Base-by-base conservation (phyloP, 768 basidiomycete species). In the Kondoa malvinella region DNA sequence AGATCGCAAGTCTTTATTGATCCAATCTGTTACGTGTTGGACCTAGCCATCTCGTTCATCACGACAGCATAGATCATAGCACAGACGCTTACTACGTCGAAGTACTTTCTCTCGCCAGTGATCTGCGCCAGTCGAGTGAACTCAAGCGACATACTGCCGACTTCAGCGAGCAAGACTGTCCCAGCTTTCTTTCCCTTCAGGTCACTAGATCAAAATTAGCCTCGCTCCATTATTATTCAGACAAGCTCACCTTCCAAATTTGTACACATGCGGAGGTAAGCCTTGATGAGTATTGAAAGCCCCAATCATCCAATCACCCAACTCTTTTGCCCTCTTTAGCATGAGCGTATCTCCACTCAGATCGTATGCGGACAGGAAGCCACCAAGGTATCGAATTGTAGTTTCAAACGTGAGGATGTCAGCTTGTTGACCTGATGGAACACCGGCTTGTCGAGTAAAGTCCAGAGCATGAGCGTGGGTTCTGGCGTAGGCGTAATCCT, bases 361-460 rank as follows among this genome's bases (percentile, higher is more conserved):
- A 66, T 80, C 79, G 70, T 77, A 78, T 0, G 78, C 79, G 0
- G 77, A 75, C 1, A 79, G 66, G 15, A 80, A 60, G 16, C 78
- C 78, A 17, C 79, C 79, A 57, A 80, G 76, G 64, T 79, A 80
- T 50, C 79, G 74, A 65, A 80, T 80, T 2, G 75, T 76, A 3
- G 78, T 80, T 70, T 80, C 79, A 67, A 80, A 80, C 3, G 76
- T 71, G 2, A 75, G 71, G 25, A 79, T n/a, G n/a, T n/a, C n/a
- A n/a, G n/a, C n/a, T n/a, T n/a, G n/a, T n/a, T n/a, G 34, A 16
- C 32, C 34, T 29, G 34, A 66, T 1, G 30, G 26, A 8, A 27
- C 26, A 8, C 66, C 68, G 27, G 58, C 27, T 58, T 75, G 70
- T 63, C 69, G 71, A 27, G 70, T 66, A 31, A 76, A 75, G 68